phyloP scores from a whole-genome alignment of 257 asterid species.

The Euphrasia confusa region DNA sequence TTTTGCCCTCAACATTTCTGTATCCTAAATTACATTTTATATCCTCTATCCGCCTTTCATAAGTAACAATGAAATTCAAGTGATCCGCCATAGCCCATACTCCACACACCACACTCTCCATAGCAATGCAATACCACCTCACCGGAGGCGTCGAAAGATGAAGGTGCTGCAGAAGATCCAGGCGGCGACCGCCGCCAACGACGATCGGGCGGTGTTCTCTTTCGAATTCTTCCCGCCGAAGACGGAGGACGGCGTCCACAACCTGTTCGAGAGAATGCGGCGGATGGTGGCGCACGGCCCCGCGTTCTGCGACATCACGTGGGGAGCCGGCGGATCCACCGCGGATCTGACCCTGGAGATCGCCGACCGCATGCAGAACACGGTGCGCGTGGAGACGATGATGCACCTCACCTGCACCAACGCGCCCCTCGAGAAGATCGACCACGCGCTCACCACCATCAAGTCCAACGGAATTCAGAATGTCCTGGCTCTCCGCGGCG shows the following conservation, averaged over 20 bases:
- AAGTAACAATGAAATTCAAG: too few species aligned
- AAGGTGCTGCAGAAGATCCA: conserved; percentile 92
- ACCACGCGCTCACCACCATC: conserved; percentile 72
- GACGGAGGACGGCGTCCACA: conserved; percentile 95
- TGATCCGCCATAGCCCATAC: too few species aligned
- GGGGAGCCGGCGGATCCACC: conserved; percentile 99
- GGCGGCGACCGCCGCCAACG: conserved; percentile 48
- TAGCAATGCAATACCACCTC: too few species aligned
- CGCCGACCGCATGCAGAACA: conserved; percentile 94
- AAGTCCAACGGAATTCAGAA: conserved; percentile 86
- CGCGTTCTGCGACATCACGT: conserved; percentile 84
- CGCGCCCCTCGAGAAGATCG: conserved; percentile 96
- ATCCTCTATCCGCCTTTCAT: too few species aligned
- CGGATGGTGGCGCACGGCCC: conserved; percentile 95
- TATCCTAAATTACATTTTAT: too few species aligned
- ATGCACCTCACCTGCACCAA: conserved; percentile 98
- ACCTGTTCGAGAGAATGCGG: conserved; percentile 92
- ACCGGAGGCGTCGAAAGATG: conserved; percentile 37
- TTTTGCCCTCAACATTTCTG: too few species aligned
- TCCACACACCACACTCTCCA: too few species aligned
- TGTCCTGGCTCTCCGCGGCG: conserved; percentile 94
- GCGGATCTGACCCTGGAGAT: conserved; percentile 98
- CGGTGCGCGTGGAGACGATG: conserved; percentile 98
- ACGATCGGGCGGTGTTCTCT: conserved; percentile 64
- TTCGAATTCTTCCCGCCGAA: conserved; percentile 98